phyloP scores from a whole-genome alignment of 1,284 basidiomycete genomes.

The Pholiota adiposa region DNA sequence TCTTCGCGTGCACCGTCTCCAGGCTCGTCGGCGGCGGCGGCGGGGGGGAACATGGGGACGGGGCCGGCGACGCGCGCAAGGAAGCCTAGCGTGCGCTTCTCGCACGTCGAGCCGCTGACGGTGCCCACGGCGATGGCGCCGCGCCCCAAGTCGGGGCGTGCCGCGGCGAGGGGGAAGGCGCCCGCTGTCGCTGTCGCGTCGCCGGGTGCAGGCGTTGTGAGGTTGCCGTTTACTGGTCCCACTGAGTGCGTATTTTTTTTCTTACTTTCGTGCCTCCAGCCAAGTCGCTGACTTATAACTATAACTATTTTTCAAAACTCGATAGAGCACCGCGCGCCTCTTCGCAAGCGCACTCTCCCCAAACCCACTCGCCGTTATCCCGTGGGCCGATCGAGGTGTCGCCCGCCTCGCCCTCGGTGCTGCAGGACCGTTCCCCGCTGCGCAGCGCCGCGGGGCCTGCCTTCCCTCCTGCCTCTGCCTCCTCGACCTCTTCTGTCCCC shows the following conservation, averaged over 20 bases:
- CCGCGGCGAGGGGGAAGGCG: background rate
- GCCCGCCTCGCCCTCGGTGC: background rate
- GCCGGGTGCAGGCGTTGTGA: too few relatives aligned
- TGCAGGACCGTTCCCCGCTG: background rate
- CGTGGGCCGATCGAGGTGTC: background rate
- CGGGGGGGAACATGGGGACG: too few relatives aligned
- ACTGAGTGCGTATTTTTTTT: too few relatives aligned
- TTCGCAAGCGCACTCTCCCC: conserved; percentile 3
- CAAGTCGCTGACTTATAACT: too few relatives aligned
- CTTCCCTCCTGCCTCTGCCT: background rate
- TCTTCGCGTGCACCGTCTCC: conserved; percentile 2
- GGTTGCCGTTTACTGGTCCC: too few relatives aligned
- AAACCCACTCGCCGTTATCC: conserved; percentile 1
- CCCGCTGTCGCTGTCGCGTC: too few relatives aligned
- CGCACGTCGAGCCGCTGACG: background rate
- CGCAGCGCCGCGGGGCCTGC: too few relatives aligned
- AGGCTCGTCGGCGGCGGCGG: background rate
- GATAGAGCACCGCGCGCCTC: background rate
- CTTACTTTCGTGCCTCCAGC: too few relatives aligned
- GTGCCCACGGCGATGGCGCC: background rate
- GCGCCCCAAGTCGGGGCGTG: background rate
- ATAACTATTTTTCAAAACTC: background rate
- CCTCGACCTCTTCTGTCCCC: background rate
- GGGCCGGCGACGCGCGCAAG: background rate
- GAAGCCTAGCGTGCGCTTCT: conserved; percentile 11